Evolutionary conservation across 306 rosid genomes (phyloP).

Genomic region (Hylodesmum podocarpum): DNA sequence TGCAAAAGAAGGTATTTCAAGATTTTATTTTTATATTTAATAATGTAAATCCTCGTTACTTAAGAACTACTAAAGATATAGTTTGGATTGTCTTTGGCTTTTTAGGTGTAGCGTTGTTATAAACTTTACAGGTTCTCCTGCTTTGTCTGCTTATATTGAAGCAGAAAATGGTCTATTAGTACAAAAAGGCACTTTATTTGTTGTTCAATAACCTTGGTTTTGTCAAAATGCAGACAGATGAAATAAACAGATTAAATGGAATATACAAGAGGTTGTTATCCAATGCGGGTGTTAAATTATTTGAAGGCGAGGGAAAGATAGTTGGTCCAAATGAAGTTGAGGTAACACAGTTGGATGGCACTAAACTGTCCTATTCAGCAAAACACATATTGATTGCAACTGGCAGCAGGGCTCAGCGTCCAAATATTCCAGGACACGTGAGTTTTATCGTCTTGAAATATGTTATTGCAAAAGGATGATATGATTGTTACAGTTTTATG

Average conservation of each 20-base stretch:
- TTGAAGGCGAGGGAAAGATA: slow-evolving; percentile 91
- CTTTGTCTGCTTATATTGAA: slow-evolving; percentile 22
- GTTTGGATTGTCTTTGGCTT: slow-evolving; percentile 2
- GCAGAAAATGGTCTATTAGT: slow-evolving; percentile 9
- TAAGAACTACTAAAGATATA: not conserved
- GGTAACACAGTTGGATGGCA: slow-evolving; percentile 96
- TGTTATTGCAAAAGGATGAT: slow-evolving; percentile 10
- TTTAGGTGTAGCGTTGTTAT: slow-evolving; percentile 12
- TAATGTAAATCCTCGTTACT: not conserved
- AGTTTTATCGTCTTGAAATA: slow-evolving; percentile 26
- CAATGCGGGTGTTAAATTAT: slow-evolving; percentile 82
- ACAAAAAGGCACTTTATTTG: slow-evolving; percentile 7
- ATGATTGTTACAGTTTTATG: not conserved
- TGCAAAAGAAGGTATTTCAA: slow-evolving; percentile 77
- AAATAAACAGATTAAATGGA: slow-evolving; percentile 84
- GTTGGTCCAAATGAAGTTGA: slow-evolving; percentile 92
- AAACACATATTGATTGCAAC: slow-evolving; percentile 91
- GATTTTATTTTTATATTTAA: not conserved
- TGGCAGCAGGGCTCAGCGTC: slow-evolving; percentile 81
- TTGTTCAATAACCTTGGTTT: not conserved
- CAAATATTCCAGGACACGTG: slow-evolving; percentile 90
- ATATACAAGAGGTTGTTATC: slow-evolving; percentile 87
- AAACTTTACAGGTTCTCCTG: slow-evolving; percentile 6
- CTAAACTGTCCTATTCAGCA: slow-evolving; percentile 88
- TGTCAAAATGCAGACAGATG: slow-evolving; percentile 72